Conservation (phyloP, 495 filamentous ascomycete species). For the Lepidopterella palustris region DNA sequence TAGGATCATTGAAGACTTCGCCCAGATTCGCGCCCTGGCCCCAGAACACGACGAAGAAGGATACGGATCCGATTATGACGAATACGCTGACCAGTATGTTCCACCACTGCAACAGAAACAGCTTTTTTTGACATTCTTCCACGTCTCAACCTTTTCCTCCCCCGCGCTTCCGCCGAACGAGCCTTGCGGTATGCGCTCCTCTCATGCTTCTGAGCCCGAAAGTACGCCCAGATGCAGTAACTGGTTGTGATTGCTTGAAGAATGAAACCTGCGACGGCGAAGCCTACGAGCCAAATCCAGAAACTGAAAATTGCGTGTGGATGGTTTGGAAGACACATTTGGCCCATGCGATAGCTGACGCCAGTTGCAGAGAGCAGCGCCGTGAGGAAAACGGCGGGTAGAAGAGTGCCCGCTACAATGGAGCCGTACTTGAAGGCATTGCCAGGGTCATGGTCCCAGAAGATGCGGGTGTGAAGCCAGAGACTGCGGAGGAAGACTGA, state of each 20-base stretch:
- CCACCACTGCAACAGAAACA: constrained; percentile 36
- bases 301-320: constrained; percentile 30
- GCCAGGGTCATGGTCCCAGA: constrained; percentile 35
- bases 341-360: constrained; percentile 33
- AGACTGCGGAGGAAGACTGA: constrained; percentile 34
- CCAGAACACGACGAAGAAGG: constrained; percentile 33
- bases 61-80: constrained; percentile 27
- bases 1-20: constrained; percentile 9
- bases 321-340: constrained; percentile 35
- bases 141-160: constrained; percentile 14
- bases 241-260: constrained; percentile 31
- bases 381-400: constrained; percentile 30
- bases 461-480: constrained; percentile 37
- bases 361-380: constrained; percentile 27
- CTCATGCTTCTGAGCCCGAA: constrained; percentile 16
- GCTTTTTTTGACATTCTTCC: constrained; percentile 26
- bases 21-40: constrained; percentile 26
- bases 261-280: constrained; percentile 26
- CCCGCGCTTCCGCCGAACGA: neutral
- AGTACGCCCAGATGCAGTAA: constrained; percentile 34
- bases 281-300: constrained; percentile 35
- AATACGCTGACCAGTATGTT: constrained; percentile 30
- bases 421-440: constrained; percentile 27
- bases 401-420: constrained; percentile 26
- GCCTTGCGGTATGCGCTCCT: neutral